A percentile compares a stretch with the other conserved stretches of the same genome.
Conservation (phyloP, 768 basidiomycete genomes). For the Dentipellis sp. region DNA sequence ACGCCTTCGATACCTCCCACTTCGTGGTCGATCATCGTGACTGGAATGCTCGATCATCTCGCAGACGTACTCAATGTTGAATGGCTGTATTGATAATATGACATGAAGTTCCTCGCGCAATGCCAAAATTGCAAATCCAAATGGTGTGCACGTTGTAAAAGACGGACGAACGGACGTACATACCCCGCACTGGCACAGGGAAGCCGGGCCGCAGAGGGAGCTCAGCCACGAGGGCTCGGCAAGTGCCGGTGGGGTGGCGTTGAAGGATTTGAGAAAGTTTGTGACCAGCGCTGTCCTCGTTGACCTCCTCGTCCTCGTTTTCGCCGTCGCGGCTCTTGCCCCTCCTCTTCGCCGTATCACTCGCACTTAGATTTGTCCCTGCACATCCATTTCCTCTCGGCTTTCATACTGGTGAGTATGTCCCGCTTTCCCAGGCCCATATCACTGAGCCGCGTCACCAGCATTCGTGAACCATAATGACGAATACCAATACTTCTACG, state of each 20-base stretch:
- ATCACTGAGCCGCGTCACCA: conserved; percentile 3
- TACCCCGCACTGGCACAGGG: no score
- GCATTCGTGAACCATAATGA: conserved; percentile 20
- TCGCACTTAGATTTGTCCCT: conserved; percentile 11
- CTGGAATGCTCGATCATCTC: no score
- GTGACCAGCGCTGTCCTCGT: conserved; percentile 5
- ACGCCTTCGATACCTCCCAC: no score
- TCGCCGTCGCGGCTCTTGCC: background rate
- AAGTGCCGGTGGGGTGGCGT: conserved; percentile 10
- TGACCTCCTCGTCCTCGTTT: conserved; percentile 6
- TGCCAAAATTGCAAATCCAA: no score
- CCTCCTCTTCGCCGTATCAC: conserved; percentile 3
- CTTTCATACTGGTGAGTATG: conserved; percentile 5
- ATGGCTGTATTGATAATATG: no score
- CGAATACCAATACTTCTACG: conserved; percentile 31
- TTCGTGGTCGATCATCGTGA: no score
- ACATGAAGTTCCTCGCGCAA: no score
- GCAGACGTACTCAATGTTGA: no score
- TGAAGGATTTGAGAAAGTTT: conserved; percentile 5
- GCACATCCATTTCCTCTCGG: conserved; percentile 8
- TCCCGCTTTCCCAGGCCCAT: background rate
- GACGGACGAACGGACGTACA: no score
- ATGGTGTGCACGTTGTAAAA: no score
- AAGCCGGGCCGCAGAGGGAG: no score
- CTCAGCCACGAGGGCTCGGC: background rate